Percentiles rank a stretch among this genome's conserved stretches.
These are phyloP conservation scores for Sporothrix variecibatus DNA, from an alignment of 2,329 filamentous ascomycete genomes.

Conservation along the genomic window DNA sequence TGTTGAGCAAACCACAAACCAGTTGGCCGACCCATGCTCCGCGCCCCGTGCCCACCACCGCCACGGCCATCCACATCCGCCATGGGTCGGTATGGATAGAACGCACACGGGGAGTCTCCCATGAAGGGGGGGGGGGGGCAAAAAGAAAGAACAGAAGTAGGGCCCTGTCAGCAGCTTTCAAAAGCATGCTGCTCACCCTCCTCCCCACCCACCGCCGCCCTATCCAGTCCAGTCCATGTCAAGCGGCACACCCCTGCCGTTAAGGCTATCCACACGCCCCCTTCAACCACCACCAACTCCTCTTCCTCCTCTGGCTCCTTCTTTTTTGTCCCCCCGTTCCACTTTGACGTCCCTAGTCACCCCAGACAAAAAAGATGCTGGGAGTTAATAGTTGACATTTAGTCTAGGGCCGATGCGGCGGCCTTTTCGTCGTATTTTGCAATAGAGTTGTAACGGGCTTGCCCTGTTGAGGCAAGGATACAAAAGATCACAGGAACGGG, in stretches of 20 bases:
- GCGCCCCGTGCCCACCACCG: constrained; percentile 18
- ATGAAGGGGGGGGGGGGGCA: too few species aligned
- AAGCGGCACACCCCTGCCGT: constrained; percentile 19
- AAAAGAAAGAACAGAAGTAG: not conserved
- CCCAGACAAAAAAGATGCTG: constrained; percentile 1
- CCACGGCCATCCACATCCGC: constrained; percentile 11
- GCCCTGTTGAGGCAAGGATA: not conserved
- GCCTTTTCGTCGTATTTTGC: constrained; percentile 16
- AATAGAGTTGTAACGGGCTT: constrained; percentile 12
- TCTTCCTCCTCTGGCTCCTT: not conserved
- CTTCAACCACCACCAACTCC: not conserved
- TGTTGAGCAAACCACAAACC: constrained; percentile 11
- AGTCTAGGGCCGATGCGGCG: constrained; percentile 17
- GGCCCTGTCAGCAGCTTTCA: constrained; percentile 14
- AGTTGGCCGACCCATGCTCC: not conserved
- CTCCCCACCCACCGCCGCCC: not conserved
- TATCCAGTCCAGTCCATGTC: not conserved
- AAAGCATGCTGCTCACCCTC: constrained; percentile 16
- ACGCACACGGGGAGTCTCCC: not conserved
- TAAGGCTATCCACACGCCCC: constrained; percentile 12
- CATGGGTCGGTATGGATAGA: not conserved
- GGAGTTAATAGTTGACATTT: constrained; percentile 18
- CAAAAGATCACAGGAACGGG: not conserved
- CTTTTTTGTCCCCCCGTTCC: not conserved
- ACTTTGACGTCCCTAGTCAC: not conserved